Evolutionary conservation across 257 asterid genomes (phyloP), one percentile per base, ranked within the genome.

Genomic region (Solanum pennellii): DNA sequence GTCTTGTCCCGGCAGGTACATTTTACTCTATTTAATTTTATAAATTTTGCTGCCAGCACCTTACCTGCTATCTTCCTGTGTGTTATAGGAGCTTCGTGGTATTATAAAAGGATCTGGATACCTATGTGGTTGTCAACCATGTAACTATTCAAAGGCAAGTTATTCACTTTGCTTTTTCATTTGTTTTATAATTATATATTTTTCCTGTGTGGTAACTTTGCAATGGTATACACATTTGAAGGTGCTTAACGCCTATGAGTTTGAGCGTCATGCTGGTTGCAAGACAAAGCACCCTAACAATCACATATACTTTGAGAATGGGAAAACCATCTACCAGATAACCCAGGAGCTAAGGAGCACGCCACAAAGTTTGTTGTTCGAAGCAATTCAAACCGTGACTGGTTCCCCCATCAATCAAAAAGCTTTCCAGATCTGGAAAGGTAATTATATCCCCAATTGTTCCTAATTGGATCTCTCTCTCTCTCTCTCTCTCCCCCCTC

Each of bases 221-320:
- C 66, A 33, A 72, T 31, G 73, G 23, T 65, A 31, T 12, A 72
- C 52, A 20, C 47, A 84, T 85, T 77, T 71, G 79, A 37, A 97
- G 99, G 98, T 95, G 69, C 96, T 95, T 39, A 97, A 94, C 86
- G 99, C 99, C 10, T 94, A 92, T 84, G 99, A 94, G 88, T 95
- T 97, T 91, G 99, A 97, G 94, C 95, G 97, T 7, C 99, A 95
- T 89, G 99, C 99, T 79, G 94, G 93, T 88, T 90, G 93, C 93
- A 97, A 97, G 92, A 94, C 99, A 35, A 97, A 95, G 92, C 98
- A 96, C 92, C 99, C 99, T 3, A 96, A 96, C 92, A 96, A 93
- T 90, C 99, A 96, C 94, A 94, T 96, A 89, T 94, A 93, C 92
- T 94, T 96, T 60, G 98, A 93, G 92, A 96, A 93, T 73, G 98